Conservation (phyloP, 805 yeast species). For the Lachancea kluyveri region DNA sequence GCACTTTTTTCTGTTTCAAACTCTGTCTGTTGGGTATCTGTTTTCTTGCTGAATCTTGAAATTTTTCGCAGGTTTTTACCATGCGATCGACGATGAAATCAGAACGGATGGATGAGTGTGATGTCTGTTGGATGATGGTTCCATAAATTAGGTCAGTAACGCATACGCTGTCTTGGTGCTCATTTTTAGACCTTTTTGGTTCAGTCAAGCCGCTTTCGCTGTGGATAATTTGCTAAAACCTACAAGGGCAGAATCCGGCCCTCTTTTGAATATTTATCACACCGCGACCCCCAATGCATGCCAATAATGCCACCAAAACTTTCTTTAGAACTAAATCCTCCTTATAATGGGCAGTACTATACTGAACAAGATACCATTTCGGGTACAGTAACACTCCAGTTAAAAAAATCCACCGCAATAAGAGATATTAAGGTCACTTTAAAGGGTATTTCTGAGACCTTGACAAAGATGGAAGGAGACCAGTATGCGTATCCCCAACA, state of each 20-base stretch:
- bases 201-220: no score
- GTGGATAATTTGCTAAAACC: no score
- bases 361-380: conserved; percentile 23
- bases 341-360: conserved; percentile 27
- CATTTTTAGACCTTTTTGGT: no score
- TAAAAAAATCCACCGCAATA: conserved; percentile 23
- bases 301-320: conserved; percentile 22
- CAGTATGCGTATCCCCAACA: conserved; percentile 15
- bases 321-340: conserved; percentile 17
- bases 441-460: conserved; percentile 25
- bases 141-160: no score
- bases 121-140: no score
- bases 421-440: conserved; percentile 49
- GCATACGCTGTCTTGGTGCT: no score
- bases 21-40: neutral
- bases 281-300: no score
- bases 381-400: conserved; percentile 22
- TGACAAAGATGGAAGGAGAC: conserved; percentile 18
- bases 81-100: no score
- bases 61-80: no score
- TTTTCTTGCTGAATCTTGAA: neutral
- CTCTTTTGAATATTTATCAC: no score
- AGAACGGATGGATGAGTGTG: no score
- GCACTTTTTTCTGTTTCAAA: neutral
- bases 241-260: no score